Conservation (phyloP, 371 early-diverging fungal species). For the Blakeslea trispora region DNA sequence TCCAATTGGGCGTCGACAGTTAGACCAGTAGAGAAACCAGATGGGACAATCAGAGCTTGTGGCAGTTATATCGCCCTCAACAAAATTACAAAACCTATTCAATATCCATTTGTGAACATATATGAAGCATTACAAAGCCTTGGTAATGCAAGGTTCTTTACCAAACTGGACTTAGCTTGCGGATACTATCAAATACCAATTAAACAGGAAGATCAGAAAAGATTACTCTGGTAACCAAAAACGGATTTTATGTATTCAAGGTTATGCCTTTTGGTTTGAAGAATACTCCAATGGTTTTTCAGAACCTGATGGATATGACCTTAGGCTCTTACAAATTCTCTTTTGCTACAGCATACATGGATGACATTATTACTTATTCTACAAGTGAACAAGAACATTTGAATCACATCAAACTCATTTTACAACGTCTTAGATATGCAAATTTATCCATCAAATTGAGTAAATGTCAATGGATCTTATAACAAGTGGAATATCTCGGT, state of each 20-base stretch:
- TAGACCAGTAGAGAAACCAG: constrained; percentile 3
- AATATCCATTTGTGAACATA: constrained; percentile 8
- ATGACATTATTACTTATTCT: constrained; percentile 17
- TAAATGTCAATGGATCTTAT: background rate
- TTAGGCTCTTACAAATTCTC: background rate
- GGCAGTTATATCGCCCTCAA: constrained; percentile 2
- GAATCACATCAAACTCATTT: constrained; percentile 1
- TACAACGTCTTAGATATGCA: background rate
- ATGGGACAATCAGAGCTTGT: constrained; percentile 2
- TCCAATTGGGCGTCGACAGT: constrained; percentile 7
- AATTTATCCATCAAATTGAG: constrained; percentile 1
- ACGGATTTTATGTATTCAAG: constrained; percentile 13
- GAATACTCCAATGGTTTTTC: constrained; percentile 19
- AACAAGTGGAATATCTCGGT: background rate
- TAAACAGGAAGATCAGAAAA: constrained; percentile 1
- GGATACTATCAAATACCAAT: constrained; percentile 14
- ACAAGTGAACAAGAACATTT: constrained; percentile 1
- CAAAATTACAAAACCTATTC: constrained; percentile 1
- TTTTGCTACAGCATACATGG: constrained; percentile 11
- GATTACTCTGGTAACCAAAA: constrained; percentile 3
- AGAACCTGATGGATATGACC: constrained; percentile 15
- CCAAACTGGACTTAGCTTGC: constrained; percentile 9
- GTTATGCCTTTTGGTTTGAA: constrained; percentile 20
- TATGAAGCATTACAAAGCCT: constrained; percentile 11
- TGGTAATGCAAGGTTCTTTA: constrained; percentile 6